Base-by-base conservation (phyloP, 2,329 filamentous ascomycete species). In the Cladosporium sp. region DNA sequence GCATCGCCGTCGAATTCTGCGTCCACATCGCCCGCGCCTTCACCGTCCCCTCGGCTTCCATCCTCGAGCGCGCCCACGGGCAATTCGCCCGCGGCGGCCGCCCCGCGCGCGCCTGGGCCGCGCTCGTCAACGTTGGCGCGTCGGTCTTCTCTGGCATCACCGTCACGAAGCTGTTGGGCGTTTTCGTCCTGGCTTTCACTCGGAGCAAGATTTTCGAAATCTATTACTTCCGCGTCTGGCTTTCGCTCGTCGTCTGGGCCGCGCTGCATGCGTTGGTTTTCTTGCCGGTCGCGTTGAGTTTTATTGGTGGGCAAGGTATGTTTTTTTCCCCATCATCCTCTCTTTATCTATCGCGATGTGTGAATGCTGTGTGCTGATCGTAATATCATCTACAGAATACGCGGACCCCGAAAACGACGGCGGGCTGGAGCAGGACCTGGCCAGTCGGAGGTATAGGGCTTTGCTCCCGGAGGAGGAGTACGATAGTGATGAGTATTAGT, bases 121-220 rank as follows among this genome's bases (percentile, higher is more conserved):
- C 92, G 0, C 78, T 98, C 51, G 90, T 95, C 57, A 96, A 96
- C 59, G 92, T 98, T 1, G 93, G 93, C 2, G 88, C 87, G 5
- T 93, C 87, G 39, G 94, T 98, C 11, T 94, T 98, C 63, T 94
- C 87, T 27, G 93, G 93, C 2, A 98, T 98, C 67, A 97, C 92
- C 0, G 77, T 98, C 46, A 98, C 93, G 2, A 98, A 98, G 70
- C 78, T 98, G 1, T 75, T 98, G 2, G 93, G 93, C 3, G 92
- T 98, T 0, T 85, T 79, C 39, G 93, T 98, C 30, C 75, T 98
- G 16, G 93, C 93, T 0, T 98, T 96, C 63, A 98, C 93, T 7
- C 77, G 88, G 45, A 95, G 88, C 68, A 98, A 97, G 80, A 98
- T 98, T 64, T 98, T 98, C 62, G 94, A 98, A 73, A 89, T 98